These are phyloP conservation scores for Cryptococcus sp. DNA, from an alignment of 1,284 basidiomycete genomes.

Conservation along the genomic window DNA sequence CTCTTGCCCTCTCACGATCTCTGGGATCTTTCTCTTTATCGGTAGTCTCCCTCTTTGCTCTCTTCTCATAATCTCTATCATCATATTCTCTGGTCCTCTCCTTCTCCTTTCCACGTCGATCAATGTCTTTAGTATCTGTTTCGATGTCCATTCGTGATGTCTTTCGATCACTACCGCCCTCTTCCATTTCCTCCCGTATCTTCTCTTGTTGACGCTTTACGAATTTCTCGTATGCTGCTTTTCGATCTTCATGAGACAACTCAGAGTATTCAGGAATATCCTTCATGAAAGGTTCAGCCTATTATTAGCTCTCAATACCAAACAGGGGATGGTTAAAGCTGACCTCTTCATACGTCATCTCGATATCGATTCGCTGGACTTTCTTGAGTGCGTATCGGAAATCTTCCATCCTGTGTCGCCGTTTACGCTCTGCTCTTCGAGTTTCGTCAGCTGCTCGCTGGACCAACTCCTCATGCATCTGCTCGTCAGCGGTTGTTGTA, in stretches of 20 bases:
- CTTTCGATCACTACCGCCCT: constrained; percentile 20
- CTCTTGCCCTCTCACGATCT: constrained; percentile 8
- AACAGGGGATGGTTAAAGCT: constrained; percentile 28
- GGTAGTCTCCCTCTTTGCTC: constrained; percentile 15
- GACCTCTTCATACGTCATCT: constrained; percentile 71
- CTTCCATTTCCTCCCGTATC: constrained; percentile 55
- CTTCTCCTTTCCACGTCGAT: constrained; percentile 11
- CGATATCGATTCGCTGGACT: constrained; percentile 70
- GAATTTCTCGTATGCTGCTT: constrained; percentile 75
- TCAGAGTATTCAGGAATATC: constrained; percentile 77
- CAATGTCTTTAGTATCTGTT: constrained; percentile 18
- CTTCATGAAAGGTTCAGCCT: constrained; percentile 71
- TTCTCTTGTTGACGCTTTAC: constrained; percentile 79
- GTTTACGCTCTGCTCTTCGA: constrained; percentile 71
- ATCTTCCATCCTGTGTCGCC: constrained; percentile 88
- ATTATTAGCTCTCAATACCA: not conserved
- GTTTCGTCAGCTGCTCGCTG: constrained; percentile 75
- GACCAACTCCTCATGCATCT: constrained; percentile 67
- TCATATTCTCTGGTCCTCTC: constrained; percentile 18
- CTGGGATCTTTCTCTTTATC: constrained; percentile 14
- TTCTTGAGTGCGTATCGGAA: constrained; percentile 93
- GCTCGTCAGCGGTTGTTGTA: not conserved
- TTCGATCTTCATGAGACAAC: constrained; percentile 65
- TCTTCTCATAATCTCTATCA: constrained; percentile 13
- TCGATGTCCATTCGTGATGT: constrained; percentile 20